Evolutionary conservation across 2,329 filamentous ascomycete genomes (phyloP).

Genomic region (Lecanoromycetidae sp.): DNA sequence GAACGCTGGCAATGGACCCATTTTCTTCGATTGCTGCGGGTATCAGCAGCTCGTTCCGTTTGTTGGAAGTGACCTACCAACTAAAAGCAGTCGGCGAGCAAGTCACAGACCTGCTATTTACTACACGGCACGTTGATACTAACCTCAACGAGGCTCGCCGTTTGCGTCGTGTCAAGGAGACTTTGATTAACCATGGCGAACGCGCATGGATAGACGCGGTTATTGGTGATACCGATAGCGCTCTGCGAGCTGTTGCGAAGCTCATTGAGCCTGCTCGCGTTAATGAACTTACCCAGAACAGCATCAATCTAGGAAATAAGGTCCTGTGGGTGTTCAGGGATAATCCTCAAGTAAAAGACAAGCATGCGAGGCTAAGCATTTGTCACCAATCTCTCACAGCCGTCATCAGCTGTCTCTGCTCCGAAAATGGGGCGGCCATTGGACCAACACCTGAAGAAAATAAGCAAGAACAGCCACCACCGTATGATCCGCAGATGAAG

Average conservation of each 20-base stretch:
- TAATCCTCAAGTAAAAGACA: constrained; percentile 11
- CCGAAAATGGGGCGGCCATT: not conserved
- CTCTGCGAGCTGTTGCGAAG: constrained; percentile 1
- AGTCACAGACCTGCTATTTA: constrained; percentile 7
- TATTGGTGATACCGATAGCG: constrained; percentile 5
- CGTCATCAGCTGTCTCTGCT: constrained; percentile 7
- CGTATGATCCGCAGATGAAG: constrained; percentile 11
- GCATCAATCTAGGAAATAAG: constrained; percentile 1
- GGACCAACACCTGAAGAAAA: not conserved
- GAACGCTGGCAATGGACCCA: not conserved
- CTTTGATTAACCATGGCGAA: constrained; percentile 1
- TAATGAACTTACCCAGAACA: not conserved
- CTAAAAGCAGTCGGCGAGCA: constrained; percentile 14
- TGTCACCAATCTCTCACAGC: constrained; percentile 14
- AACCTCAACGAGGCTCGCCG: constrained; percentile 6
- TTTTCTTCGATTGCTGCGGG: not conserved
- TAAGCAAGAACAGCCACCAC: constrained; percentile 4
- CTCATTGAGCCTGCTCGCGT: constrained; percentile 1
- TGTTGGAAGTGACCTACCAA: constrained; percentile 13
- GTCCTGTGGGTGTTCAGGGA: constrained; percentile 13
- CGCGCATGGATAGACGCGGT: constrained; percentile 5
- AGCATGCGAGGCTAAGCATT: constrained; percentile 5
- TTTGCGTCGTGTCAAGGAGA: constrained; percentile 6
- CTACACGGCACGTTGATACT: constrained; percentile 2
- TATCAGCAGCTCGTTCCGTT: constrained; percentile 8